These are phyloP conservation scores for Aspergillus jensenii DNA, from an alignment of 2,329 filamentous ascomycete genomes.

Conservation along the genomic window DNA sequence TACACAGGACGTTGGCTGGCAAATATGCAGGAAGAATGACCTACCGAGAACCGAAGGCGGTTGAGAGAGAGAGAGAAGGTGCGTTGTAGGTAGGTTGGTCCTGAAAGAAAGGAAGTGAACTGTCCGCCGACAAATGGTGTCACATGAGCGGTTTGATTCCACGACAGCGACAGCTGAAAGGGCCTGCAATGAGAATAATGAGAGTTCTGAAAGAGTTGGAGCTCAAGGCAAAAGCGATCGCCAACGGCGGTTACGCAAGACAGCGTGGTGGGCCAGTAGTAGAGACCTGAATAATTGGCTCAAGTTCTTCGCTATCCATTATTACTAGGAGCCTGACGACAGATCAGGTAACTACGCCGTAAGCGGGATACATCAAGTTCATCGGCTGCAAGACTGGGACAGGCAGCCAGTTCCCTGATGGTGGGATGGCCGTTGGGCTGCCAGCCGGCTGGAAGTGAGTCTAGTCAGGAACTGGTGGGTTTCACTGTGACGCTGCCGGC, in stretches of 20 bases:
- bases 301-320: not conserved
- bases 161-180: not conserved
- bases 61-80: not conserved
- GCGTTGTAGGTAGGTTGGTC: not conserved
- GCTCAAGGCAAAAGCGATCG: slow-evolving; percentile 1
- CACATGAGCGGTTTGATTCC: not conserved
- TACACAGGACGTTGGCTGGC: not conserved
- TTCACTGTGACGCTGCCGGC: not conserved
- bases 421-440: not conserved
- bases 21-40: not conserved
- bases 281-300: slow-evolving; percentile 4
- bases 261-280: slow-evolving; percentile 2
- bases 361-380: not conserved
- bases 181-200: not conserved
- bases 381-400: not conserved
- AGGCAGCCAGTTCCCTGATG: not conserved
- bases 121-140: not conserved
- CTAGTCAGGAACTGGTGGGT: slow-evolving; percentile 8
- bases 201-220: not conserved
- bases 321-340: not conserved
- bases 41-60: not conserved
- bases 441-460: not conserved
- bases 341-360: not conserved
- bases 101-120: not conserved
- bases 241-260: slow-evolving; percentile 13